Evolutionary conservation across 305 asterid genomes (phyloP).

Genomic region (Solanum hybrid): DNA sequence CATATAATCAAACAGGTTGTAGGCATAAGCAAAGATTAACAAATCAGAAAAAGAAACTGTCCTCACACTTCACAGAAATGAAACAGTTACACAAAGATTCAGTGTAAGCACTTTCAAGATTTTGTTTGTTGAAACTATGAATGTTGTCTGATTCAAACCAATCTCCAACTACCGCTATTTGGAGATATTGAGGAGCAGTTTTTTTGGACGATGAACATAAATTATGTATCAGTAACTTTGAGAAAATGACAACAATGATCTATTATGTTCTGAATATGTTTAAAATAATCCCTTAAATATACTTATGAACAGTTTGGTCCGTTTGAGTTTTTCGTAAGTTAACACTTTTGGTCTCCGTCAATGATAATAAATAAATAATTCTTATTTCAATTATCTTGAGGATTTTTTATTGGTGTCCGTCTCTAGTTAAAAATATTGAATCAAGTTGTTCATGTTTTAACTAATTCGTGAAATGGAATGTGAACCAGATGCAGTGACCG

Average conservation of each 20-base stretch:
- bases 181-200: not conserved
- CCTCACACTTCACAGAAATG: not conserved
- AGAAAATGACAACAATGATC: not conserved
- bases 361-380: no score
- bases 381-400: not conserved
- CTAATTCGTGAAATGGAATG: not conserved
- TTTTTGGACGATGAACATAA: not conserved
- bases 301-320: not conserved
- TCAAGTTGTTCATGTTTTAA: no score
- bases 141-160: not conserved
- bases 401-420: no score
- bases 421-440: no score
- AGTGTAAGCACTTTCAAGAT: not conserved
- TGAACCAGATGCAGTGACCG: not conserved
- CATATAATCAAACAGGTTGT: not conserved
- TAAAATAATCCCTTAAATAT: not conserved
- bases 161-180: not conserved
- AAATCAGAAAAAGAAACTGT: fast-evolving
- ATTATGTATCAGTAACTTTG: not conserved
- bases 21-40: not conserved
- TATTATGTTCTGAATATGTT: not conserved
- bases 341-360: not conserved
- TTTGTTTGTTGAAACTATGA: not conserved
- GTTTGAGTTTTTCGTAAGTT: not conserved
- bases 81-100: not conserved